Evolutionary conservation across 192 early-diverging fungal genomes (phyloP), one percentile per base, ranked within the genome.

Genomic region (Coemansia sp.): DNA sequence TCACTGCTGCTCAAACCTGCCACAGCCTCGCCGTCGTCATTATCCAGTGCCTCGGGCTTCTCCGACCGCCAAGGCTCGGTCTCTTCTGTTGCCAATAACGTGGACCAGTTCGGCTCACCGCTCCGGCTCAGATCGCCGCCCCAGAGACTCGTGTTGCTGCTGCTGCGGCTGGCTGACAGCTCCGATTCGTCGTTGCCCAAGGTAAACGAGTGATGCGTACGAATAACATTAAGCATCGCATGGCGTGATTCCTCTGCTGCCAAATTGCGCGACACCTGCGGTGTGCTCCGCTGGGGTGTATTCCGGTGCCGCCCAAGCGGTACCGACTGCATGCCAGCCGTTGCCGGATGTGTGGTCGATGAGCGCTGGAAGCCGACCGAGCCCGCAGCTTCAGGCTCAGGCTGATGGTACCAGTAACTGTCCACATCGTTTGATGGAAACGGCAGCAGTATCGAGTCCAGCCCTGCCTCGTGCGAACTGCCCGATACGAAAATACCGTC

Each of bases 391-490:
- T 27, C 53, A 7, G 62, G 27, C 2, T 49, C 60, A 14, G 72
- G 66, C 69, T 81, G 78, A 61, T 81, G 71, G 57, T 81, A 81
- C 78, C 78, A 81, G 66, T 81, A 81, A 66, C 78, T 81, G 66
- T 81, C 72, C 23, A 81, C 72, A 59, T 81, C 74, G 43, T 75
- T 82, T 3, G 74, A 75, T 29, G 74, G 73, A 14, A 75, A 82
- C 17, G 67, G 66, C 38, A 49, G 69, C 12, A 23, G 55, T 48
- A 22, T 16, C 5, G 63, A 17, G n/a, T 54, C 61, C 41, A 45
- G 14, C 3, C n/a, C 48, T 7, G 61, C 52, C 35, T 6, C 51
- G 12, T n/a, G 21, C 11, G 61, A 7, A 22, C 50, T 61, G 11
- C 38, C n/a, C 1, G 23, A 53, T 14, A 2, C 3, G 2, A 11